phyloP scores from a whole-genome alignment of 768 basidiomycete genomes.

The Amanita fuliginea region DNA sequence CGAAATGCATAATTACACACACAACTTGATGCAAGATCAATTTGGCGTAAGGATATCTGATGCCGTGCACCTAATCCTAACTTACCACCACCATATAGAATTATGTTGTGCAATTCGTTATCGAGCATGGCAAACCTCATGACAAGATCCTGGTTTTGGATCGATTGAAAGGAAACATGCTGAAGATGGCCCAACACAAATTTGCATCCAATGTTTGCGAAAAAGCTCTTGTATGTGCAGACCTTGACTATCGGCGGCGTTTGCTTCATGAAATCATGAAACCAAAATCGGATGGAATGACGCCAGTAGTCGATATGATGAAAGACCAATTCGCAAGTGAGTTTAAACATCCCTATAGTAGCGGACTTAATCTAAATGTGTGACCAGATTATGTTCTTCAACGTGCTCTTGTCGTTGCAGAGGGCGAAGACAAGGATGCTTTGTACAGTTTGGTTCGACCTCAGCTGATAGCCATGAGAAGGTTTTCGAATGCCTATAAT shows the following conservation, averaged over 20 bases:
- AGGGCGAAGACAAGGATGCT: slow-evolving; percentile 59
- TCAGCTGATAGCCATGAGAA: slow-evolving; percentile 60
- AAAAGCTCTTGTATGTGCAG: slow-evolving; percentile 68
- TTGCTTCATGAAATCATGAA: slow-evolving; percentile 79
- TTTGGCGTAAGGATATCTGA: slow-evolving; percentile 58
- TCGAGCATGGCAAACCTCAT: slow-evolving; percentile 64
- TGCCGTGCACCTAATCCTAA: background rate
- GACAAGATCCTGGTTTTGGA: slow-evolving; percentile 60
- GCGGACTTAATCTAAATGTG: background rate
- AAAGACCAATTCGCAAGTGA: slow-evolving; percentile 84
- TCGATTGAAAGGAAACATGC: slow-evolving; percentile 66
- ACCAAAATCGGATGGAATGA: slow-evolving; percentile 52
- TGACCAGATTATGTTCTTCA: slow-evolving; percentile 76
- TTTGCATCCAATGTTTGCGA: slow-evolving; percentile 96
- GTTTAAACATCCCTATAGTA: slow-evolving; percentile 18
- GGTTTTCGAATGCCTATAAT: slow-evolving; percentile 61
- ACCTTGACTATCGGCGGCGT: slow-evolving; percentile 47
- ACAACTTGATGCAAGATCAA: slow-evolving; percentile 77
- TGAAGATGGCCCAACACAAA: slow-evolving; percentile 77
- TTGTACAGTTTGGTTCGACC: slow-evolving; percentile 54
- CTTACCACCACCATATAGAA: slow-evolving; percentile 37
- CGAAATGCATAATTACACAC: slow-evolving; percentile 65
- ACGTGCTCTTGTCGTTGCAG: slow-evolving; percentile 57
- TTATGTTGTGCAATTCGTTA: slow-evolving; percentile 90
- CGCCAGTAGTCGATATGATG: slow-evolving; percentile 64